These are phyloP conservation scores for Stylosanthes scabra DNA, from an alignment of 331 rosid genomes.

Conservation along the genomic window DNA sequence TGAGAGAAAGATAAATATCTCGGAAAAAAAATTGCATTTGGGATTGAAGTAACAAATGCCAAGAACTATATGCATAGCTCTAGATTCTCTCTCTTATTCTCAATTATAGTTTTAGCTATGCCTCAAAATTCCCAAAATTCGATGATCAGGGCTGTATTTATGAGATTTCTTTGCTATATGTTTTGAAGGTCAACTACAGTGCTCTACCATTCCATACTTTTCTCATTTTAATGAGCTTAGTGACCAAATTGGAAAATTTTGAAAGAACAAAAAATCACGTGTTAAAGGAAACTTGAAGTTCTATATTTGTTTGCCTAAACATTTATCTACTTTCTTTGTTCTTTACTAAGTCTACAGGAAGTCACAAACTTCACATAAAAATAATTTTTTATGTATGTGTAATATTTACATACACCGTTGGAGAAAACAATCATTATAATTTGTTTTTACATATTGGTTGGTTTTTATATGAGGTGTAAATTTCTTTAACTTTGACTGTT, in stretches of 20 bases:
- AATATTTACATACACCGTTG: neutral
- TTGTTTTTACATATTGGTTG: neutral
- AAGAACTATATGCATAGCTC: too few relatives aligned
- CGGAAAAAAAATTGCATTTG: too few relatives aligned
- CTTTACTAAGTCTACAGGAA: conserved; percentile 1
- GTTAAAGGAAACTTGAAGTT: neutral
- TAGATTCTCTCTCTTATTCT: neutral
- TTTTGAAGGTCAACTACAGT: neutral
- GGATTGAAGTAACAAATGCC: too few relatives aligned
- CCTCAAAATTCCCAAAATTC: neutral
- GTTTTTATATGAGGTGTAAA: neutral
- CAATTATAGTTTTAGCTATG: neutral
- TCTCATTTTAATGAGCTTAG: conserved; percentile 1
- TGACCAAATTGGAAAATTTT: neutral
- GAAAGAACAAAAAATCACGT: neutral
- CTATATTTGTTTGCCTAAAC: neutral
- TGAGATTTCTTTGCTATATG: neutral
- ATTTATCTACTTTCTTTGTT: neutral
- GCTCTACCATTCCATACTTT: neutral
- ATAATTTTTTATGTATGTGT: neutral
- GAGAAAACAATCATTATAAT: neutral
- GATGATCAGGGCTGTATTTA: neutral
- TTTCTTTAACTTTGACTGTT: neutral
- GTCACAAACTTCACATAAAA: conserved; percentile 1
- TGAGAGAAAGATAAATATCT: conserved; percentile 12